Base-by-base conservation (phyloP, 208 protist species). In the Crithidia thermophila region DNA sequence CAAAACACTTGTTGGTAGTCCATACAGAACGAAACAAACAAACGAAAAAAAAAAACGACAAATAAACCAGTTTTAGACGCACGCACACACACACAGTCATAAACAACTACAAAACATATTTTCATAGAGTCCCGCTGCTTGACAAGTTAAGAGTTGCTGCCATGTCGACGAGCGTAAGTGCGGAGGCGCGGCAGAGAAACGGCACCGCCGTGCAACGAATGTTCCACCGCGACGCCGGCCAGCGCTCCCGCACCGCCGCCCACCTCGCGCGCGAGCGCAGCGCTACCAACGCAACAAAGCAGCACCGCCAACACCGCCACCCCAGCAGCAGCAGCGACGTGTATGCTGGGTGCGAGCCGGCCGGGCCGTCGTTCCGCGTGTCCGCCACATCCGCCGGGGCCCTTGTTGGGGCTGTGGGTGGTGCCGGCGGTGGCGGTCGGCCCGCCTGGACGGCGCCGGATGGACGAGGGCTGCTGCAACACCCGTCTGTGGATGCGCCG, bases 141-240 rank as follows among this genome's bases (percentile, higher is more conserved):
- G n/a, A n/a, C n/a, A 0, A 28, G 23, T 28, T 28, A 23, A 11
- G 14, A 6, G 6, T 28, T 0, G 23, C 45, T 0, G 18, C 1
- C 2, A 67, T 74, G 50, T 7, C 23, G 11, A 42, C 2, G 0
- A 27, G 40, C 28, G 51, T 67, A 2, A 56, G 50, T 25, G 51
- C 27, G 25, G 68, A 72, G 27, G 67, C 62, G 16, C 81, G 58
- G n/a, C 70, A 77, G 56, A 76, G 67, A 36, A 84, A 90, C 68
- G 53, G 59, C 20, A 45, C 56, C 25, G 85, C 82, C 11, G 85
- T 91, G 8, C 61, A 66, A 49, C 72, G 82, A 0, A 66, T 88
- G 16, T 82, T 90, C 39, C 34, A 51, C 16, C 43, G 57, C 28
- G 56, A 28, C 23, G 16, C 36, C n/a, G 13, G 18, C 11, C 64